phyloP scores from a whole-genome alignment of 108 stramenopile genomes.

The Skeletonema menzelii region DNA sequence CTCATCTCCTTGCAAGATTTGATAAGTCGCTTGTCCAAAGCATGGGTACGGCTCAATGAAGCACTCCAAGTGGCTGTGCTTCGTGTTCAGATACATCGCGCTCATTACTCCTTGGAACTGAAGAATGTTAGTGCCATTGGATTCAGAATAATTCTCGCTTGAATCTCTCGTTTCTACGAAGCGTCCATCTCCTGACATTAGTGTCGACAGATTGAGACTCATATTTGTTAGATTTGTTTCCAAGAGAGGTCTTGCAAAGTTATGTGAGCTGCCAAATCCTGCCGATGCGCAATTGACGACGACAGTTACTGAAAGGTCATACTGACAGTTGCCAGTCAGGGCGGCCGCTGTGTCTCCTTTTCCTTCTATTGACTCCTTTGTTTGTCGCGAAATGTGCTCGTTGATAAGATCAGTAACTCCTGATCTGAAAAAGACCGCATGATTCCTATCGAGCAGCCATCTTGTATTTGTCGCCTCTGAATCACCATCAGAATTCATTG shows the following conservation, averaged over 20 bases:
- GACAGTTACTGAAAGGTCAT: slow-evolving; percentile 11
- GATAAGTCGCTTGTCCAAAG: slow-evolving; percentile 14
- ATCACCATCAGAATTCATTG: slow-evolving; percentile 12
- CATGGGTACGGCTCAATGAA: slow-evolving; percentile 18
- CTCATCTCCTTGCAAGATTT: background rate
- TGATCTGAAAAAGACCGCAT: background rate
- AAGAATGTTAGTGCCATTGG: slow-evolving; percentile 2
- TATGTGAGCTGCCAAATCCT: slow-evolving; percentile 29
- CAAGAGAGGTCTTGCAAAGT: slow-evolving; percentile 19
- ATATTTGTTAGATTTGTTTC: slow-evolving; percentile 20
- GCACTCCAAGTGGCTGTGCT: slow-evolving; percentile 26
- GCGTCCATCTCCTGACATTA: slow-evolving; percentile 6
- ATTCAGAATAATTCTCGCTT: background rate
- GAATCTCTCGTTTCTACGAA: slow-evolving; percentile 8
- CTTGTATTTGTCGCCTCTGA: background rate
- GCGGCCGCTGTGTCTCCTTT: background rate
- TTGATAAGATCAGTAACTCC: slow-evolving; percentile 20
- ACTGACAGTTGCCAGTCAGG: background rate
- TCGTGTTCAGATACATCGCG: slow-evolving; percentile 20
- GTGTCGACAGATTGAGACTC: slow-evolving; percentile 17
- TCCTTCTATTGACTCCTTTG: slow-evolving; percentile 5
- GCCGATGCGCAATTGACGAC: slow-evolving; percentile 22
- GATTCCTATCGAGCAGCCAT: slow-evolving; percentile 36
- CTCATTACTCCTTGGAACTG: slow-evolving; percentile 11
- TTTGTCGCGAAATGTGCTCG: slow-evolving; percentile 15